phyloP scores from a whole-genome alignment of 2,329 filamentous ascomycete genomes.

The Monilinia polystroma region DNA sequence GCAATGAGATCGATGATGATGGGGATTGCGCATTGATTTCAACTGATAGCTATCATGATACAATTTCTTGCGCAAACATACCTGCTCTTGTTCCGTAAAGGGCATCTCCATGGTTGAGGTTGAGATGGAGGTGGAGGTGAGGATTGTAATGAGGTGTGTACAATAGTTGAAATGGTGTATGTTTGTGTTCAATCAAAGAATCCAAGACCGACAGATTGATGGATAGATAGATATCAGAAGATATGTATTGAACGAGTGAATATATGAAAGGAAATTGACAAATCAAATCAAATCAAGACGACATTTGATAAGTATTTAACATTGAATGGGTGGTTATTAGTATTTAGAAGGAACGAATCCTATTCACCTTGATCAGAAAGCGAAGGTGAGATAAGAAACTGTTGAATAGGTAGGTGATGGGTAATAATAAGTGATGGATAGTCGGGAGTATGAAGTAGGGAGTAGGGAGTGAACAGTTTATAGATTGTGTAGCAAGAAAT shows the following conservation, averaged over 20 bases:
- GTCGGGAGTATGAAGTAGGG: no score
- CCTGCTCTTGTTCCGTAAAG: slow-evolving; percentile 39
- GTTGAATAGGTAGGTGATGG: neutral
- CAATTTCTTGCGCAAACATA: slow-evolving; percentile 30
- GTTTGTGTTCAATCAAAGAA: neutral
- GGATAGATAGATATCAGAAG: neutral
- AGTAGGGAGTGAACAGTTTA: neutral
- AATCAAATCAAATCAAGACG: slow-evolving; percentile 22
- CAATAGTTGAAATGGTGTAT: neutral
- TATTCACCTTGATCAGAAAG: slow-evolving; percentile 2
- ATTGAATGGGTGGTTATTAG: neutral
- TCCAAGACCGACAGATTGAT: neutral
- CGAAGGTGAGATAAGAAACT: neutral
- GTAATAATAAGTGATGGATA: no score
- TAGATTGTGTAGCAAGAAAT: slow-evolving; percentile 19
- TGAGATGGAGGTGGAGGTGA: no score
- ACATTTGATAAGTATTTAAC: slow-evolving; percentile 35
- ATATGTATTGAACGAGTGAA: slow-evolving; percentile 22
- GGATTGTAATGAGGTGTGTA: neutral
- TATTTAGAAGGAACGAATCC: neutral
- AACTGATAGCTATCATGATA: neutral
- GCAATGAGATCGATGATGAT: slow-evolving; percentile 21
- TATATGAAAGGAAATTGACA: slow-evolving; percentile 26
- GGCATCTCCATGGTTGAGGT: slow-evolving; percentile 32
- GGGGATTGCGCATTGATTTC: slow-evolving; percentile 27